A percentile compares a stretch with the other conserved stretches of the same genome.
Conservation (phyloP, 768 basidiomycete species). For the Pilatotrama ljubarskyi region DNA sequence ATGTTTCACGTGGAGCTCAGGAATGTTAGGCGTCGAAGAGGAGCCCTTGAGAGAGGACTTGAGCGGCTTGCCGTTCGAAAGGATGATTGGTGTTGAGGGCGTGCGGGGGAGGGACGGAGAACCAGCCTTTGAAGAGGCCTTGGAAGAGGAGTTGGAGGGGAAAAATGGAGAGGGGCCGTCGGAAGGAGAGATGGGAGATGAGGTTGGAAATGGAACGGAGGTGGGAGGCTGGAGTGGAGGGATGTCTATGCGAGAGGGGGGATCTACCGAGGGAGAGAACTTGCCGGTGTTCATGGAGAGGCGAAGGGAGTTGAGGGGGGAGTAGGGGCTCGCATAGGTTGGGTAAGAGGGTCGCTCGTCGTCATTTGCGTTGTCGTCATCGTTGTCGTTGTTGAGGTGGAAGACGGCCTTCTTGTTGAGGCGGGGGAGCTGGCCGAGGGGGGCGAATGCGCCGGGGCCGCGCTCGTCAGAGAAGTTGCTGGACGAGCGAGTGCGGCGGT, state of each 20-base stretch:
- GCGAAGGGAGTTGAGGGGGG: constrained; percentile 29
- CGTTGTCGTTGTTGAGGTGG: constrained; percentile 35
- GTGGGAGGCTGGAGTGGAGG: constrained; percentile 19
- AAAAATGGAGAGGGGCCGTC: constrained; percentile 22
- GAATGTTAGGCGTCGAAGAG: constrained; percentile 49
- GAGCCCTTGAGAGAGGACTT: constrained; percentile 80
- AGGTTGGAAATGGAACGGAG: constrained; percentile 46
- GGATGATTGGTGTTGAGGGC: constrained; percentile 45
- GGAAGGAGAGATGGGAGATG: constrained; percentile 31
- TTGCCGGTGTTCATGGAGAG: constrained; percentile 26
- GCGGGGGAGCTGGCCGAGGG: constrained; percentile 48
- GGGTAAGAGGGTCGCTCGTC: constrained; percentile 26
- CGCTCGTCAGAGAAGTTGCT: constrained; percentile 40
- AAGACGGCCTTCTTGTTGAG: constrained; percentile 35
- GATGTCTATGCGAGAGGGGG: constrained; percentile 25
- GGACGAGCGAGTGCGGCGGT: constrained; percentile 34
- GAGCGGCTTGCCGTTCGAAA: constrained; percentile 82
- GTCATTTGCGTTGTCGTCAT: constrained; percentile 33
- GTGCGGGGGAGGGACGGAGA: constrained; percentile 32
- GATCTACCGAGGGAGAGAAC: constrained; percentile 26
- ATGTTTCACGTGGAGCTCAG: constrained; percentile 39
- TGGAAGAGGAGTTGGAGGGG: constrained; percentile 24
- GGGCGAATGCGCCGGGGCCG: constrained; percentile 49
- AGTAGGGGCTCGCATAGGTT: constrained; percentile 15
- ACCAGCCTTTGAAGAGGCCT: constrained; percentile 8